Percentiles rank a stretch among this genome's conserved stretches.
Evolutionary conservation across 2,329 filamentous ascomycete genomes (phyloP).

Genomic region (Neofusicoccum ribis): DNA sequence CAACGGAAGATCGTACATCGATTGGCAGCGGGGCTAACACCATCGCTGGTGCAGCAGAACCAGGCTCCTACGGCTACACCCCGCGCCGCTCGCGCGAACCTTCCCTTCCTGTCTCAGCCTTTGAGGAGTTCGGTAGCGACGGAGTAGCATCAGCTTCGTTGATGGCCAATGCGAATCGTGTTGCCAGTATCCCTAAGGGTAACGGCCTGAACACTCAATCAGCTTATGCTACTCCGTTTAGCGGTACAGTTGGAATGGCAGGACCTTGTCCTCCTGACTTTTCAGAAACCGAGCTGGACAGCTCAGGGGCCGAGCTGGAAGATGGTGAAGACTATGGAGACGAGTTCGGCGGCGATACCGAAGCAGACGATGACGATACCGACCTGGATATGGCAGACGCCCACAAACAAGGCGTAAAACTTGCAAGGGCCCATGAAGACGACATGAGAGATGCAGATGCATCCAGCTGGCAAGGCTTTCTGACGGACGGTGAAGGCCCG

Average conservation of each 20-base stretch:
- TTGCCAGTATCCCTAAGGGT: not conserved
- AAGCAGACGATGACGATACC: not conserved
- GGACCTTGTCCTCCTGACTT: no score
- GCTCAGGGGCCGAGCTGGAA: not conserved
- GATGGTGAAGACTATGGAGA: not conserved
- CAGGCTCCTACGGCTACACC: constrained; percentile 38
- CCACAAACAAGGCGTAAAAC: no score
- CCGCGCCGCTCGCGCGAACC: constrained; percentile 48
- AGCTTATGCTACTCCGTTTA: not conserved
- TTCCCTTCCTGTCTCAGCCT: constrained; percentile 36
- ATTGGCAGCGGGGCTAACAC: constrained; percentile 28
- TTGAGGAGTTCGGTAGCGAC: not conserved
- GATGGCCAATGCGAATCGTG: no score
- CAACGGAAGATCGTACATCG: constrained; percentile 35
- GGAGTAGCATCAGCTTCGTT: not conserved
- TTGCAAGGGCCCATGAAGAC: not conserved
- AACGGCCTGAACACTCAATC: not conserved
- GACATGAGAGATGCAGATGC: not conserved
- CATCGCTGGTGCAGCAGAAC: constrained; percentile 23
- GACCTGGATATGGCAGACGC: not conserved
- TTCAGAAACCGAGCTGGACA: not conserved
- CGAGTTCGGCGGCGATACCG: not conserved
- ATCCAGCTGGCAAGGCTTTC: not conserved
- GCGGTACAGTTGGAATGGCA: not conserved
- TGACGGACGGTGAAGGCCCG: no score